Conservation (phyloP, 169 alveolate species). For the Plasmodium gonderi region DNA sequence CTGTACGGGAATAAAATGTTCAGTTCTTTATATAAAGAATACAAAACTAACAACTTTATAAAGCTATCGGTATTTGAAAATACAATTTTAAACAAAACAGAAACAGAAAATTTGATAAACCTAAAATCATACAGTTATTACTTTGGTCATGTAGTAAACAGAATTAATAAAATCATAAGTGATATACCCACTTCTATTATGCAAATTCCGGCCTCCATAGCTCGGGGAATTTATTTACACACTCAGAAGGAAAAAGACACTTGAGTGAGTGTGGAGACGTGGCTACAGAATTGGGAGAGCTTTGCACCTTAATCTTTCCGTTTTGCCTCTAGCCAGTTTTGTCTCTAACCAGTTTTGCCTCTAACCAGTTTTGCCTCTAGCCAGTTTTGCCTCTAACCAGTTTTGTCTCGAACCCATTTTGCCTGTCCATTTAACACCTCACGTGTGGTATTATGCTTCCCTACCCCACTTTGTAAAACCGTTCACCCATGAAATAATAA, state of each 20-base stretch:
- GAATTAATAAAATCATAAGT: slow-evolving; percentile 21
- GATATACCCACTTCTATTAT: slow-evolving; percentile 36
- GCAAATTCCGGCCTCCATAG: slow-evolving; percentile 68
- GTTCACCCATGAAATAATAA: too few species aligned
- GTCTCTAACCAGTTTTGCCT: too few species aligned
- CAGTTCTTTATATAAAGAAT: slow-evolving; percentile 53
- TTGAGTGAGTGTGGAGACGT: neutral
- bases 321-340: too few species aligned
- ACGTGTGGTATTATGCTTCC: too few species aligned
- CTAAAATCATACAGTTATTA: slow-evolving; percentile 39
- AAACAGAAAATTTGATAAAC: slow-evolving; percentile 67
- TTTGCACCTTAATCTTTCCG: too few species aligned
- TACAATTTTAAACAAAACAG: slow-evolving; percentile 47
- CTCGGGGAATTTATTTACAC: slow-evolving; percentile 54
- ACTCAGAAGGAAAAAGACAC: slow-evolving; percentile 9
- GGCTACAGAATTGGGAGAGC: too few species aligned
- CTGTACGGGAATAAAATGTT: slow-evolving; percentile 49
- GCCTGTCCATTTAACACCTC: too few species aligned
- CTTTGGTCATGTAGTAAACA: slow-evolving; percentile 43
- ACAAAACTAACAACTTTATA: slow-evolving; percentile 38
- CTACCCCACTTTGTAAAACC: too few species aligned
- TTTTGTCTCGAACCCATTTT: too few species aligned
- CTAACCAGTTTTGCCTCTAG: too few species aligned
- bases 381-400: too few species aligned
- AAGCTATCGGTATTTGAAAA: slow-evolving; percentile 49